Conservation (phyloP, 352 stramenopile genomes). For the Salisapilia sapeloensis region DNA sequence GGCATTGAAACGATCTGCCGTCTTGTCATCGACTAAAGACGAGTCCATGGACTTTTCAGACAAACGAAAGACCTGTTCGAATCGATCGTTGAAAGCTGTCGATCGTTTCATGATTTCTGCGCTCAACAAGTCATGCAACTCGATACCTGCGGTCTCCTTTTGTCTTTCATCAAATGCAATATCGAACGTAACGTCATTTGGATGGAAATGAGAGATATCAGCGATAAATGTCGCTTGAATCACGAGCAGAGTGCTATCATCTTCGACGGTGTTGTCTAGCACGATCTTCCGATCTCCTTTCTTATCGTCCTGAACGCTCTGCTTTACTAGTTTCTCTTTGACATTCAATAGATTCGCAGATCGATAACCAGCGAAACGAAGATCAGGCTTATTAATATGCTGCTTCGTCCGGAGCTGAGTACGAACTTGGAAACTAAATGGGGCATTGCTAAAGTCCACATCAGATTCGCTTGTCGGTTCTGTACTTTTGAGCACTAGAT, state of each 20-base stretch:
- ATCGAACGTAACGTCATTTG: conserved; percentile 38
- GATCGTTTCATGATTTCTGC: conserved; percentile 2
- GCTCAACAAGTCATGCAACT: conserved; percentile 4
- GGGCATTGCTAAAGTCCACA: conserved; percentile 4
- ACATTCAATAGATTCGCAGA: conserved; percentile 53
- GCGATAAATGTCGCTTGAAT: conserved; percentile 59
- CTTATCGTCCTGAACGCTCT: conserved; percentile 12
- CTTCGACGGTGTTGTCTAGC: conserved; percentile 51
- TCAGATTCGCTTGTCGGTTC: conserved; percentile 4
- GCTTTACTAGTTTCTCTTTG: conserved; percentile 33
- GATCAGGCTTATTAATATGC: conserved; percentile 13
- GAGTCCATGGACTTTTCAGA: conserved; percentile 3
- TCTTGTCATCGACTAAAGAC: neutral
- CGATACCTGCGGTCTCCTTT: conserved; percentile 1
- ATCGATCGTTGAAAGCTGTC: conserved; percentile 28
- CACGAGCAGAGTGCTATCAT: conserved; percentile 43
- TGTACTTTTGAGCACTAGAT: conserved; percentile 23
- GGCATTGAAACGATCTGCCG: conserved; percentile 12
- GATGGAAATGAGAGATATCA: conserved; percentile 13
- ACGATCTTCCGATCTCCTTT: conserved; percentile 24
- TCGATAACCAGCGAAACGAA: conserved; percentile 37
- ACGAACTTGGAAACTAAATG: conserved; percentile 27
- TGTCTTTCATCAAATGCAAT: conserved; percentile 38
- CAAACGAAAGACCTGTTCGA: conserved; percentile 34
- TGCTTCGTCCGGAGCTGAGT: conserved; percentile 23